Conservation (phyloP, 345 rosid genomes). For the Lenwebbia sp. region DNA sequence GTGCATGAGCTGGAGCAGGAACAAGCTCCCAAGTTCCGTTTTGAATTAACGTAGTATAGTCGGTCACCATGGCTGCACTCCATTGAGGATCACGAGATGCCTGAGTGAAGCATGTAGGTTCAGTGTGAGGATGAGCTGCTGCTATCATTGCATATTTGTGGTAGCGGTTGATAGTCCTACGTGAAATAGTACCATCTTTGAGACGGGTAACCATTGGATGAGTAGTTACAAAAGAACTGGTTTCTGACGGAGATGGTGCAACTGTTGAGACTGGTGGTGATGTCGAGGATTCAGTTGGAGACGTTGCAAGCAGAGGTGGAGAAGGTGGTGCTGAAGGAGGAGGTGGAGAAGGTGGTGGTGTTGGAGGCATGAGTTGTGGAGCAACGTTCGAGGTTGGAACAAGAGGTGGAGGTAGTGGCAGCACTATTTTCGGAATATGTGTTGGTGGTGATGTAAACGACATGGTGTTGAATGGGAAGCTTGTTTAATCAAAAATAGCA, state of each 20-base stretch:
- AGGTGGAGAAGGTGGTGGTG: too few relatives aligned
- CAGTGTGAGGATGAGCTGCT: neutral
- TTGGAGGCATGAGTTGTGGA: neutral
- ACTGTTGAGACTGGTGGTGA: neutral
- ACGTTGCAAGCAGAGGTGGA: neutral
- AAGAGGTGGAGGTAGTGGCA: too few relatives aligned
- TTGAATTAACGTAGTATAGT: neutral
- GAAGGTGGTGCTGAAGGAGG: too few relatives aligned
- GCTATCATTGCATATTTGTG: neutral
- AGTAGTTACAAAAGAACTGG: neutral
- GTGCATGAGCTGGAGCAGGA: neutral
- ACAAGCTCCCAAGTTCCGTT: neutral
- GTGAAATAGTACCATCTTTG: neutral
- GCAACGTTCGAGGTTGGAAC: neutral
- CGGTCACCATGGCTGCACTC: neutral
- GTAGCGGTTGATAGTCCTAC: neutral
- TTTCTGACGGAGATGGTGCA: neutral
- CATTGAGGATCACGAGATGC: neutral
- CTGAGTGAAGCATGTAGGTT: neutral
- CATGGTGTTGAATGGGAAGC: too few relatives aligned
- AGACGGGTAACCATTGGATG: neutral
- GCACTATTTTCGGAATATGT: too few relatives aligned
- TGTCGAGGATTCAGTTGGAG: neutral
- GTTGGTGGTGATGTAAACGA: too few relatives aligned
- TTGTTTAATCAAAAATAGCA: too few relatives aligned